Evolutionary conservation across 441 rosid species (phyloP).

Genomic region (Pelargonium citronellum): DNA sequence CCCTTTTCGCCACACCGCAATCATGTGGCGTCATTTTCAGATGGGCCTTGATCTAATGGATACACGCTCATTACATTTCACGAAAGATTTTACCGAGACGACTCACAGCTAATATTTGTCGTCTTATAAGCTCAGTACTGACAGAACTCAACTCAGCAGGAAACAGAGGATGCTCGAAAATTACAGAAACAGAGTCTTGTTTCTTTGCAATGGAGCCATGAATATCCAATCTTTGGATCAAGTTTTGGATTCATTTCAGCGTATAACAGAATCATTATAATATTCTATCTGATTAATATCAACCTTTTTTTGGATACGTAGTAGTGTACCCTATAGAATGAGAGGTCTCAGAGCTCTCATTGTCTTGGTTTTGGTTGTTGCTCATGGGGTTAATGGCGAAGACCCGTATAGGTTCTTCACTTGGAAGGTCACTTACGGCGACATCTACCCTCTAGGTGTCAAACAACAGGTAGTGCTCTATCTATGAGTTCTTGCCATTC

Average conservation of each 20-base stretch:
- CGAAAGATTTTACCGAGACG: not conserved
- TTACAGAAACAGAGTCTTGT: too few species aligned
- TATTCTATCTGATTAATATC: too few species aligned
- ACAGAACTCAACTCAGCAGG: not conserved
- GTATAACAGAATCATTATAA: too few species aligned
- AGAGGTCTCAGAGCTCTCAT: not conserved
- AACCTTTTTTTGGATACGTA: too few species aligned
- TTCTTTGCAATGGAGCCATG: too few species aligned
- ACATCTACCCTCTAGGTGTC: not conserved
- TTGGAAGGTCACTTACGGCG: not conserved
- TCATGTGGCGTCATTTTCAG: not conserved
- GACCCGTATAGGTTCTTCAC: not conserved
- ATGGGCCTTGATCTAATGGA: too few species aligned
- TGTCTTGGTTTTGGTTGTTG: not conserved
- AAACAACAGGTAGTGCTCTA: not conserved
- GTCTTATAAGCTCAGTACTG: not conserved
- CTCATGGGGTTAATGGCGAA: not conserved
- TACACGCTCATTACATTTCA: too few species aligned
- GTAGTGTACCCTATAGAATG: not conserved
- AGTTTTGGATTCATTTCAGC: too few species aligned
- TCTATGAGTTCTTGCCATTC: too few species aligned
- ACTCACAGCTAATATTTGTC: not conserved
- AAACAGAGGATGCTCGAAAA: not conserved
- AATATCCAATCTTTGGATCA: too few species aligned
- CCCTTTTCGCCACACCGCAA: not conserved